Conservation (phyloP, 2,329 filamentous ascomycete species). For the Ophiostoma pallidulum region DNA sequence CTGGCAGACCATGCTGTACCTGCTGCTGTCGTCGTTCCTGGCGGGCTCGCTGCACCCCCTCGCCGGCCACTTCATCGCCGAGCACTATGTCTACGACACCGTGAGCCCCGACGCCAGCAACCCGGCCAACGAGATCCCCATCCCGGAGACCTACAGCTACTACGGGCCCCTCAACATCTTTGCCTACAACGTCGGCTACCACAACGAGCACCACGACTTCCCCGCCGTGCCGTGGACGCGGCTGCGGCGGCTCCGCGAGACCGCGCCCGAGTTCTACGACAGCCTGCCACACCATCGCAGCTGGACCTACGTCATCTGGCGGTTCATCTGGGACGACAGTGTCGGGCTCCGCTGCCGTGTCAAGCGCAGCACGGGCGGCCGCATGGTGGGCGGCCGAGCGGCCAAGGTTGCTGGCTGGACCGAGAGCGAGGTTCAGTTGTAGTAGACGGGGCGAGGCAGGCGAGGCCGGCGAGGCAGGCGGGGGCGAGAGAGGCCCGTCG, state of each 20-base stretch:
- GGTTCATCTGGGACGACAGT: constrained; percentile 83
- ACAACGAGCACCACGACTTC: constrained; percentile 99
- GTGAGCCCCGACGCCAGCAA: constrained; percentile 44
- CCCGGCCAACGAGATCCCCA: constrained; percentile 51
- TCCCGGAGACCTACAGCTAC: constrained; percentile 95
- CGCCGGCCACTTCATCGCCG: constrained; percentile 95
- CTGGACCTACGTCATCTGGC: constrained; percentile 91
- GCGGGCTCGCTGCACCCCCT: constrained; percentile 90
- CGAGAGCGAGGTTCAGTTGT: constrained; percentile 57
- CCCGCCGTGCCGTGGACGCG: constrained; percentile 92
- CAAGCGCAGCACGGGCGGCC: constrained; percentile 73
- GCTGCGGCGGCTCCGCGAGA: constrained; percentile 63
- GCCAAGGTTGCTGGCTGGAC: constrained; percentile 49
- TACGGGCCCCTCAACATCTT: constrained; percentile 87
- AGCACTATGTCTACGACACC: constrained; percentile 79
- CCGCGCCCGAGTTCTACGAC: constrained; percentile 86
- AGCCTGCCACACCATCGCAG: constrained; percentile 78
- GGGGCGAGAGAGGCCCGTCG: too few relatives aligned
- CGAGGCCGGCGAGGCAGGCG: too few relatives aligned
- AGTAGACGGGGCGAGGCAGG: not conserved
- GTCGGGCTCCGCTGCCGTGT: constrained; percentile 88
- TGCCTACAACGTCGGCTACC: constrained; percentile 93
- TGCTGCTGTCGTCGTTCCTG: constrained; percentile 83
- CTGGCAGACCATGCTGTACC: constrained; percentile 62
- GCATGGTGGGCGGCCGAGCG: constrained; percentile 44